These are phyloP conservation scores for Talinum fruticosum DNA, from an alignment of 148 eudicot genomes.

Conservation along the genomic window DNA sequence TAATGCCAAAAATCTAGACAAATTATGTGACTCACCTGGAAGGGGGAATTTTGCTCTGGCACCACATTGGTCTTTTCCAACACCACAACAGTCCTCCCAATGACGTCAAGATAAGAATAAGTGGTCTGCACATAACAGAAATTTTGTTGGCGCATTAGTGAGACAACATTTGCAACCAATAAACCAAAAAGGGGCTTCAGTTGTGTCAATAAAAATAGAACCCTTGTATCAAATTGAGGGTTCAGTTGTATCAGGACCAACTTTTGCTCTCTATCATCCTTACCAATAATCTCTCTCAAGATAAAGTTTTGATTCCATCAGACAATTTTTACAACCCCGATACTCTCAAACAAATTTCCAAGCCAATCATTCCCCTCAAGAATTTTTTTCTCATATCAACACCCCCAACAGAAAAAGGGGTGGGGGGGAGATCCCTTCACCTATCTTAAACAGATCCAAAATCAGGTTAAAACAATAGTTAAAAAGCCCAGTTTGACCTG, in stretches of 20 bases:
- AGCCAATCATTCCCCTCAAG: not conserved
- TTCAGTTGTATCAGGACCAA: not conserved
- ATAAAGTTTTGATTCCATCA: not conserved
- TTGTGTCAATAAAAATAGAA: too few relatives aligned
- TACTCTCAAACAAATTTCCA: not conserved
- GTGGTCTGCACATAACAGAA: constrained; percentile 58
- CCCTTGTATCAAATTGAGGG: too few relatives aligned
- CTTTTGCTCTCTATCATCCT: not conserved
- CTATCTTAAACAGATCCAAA: not conserved
- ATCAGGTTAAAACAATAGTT: not conserved
- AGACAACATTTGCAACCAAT: not conserved
- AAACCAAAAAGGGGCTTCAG: not conserved
- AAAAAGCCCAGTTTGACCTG: too few relatives aligned
- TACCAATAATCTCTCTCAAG: not conserved
- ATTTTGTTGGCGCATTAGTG: constrained; percentile 6
- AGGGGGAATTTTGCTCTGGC: constrained; percentile 83
- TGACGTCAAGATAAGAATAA: constrained; percentile 84
- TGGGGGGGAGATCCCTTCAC: not conserved
- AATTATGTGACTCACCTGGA: constrained; percentile 58
- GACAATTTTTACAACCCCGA: not conserved
- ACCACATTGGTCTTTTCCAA: constrained; percentile 81
- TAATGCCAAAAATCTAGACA: not conserved
- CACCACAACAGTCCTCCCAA: constrained; percentile 91
- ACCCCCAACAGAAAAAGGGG: not conserved
- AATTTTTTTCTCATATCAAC: not conserved